phyloP scores from a whole-genome alignment of 2,329 filamentous ascomycete species.

The Sclerotinia trifoliorum region DNA sequence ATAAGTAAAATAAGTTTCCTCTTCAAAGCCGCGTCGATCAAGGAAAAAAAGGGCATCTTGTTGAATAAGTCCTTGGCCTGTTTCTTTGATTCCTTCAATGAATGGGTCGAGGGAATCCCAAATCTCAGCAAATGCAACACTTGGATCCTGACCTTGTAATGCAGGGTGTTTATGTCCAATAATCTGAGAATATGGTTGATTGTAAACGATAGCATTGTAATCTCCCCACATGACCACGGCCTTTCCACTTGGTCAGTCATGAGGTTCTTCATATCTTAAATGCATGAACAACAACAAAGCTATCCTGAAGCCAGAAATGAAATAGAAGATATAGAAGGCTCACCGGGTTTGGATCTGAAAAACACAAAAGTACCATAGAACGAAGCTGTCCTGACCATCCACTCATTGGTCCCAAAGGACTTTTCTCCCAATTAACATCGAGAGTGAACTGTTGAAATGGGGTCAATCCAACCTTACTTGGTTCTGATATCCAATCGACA shows the following conservation, averaged over 20 bases:
- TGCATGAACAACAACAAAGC: neutral
- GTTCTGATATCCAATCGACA: slow-evolving; percentile 33
- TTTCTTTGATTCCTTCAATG: slow-evolving; percentile 63
- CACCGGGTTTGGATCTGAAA: slow-evolving; percentile 67
- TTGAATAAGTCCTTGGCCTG: slow-evolving; percentile 76
- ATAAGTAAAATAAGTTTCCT: slow-evolving; percentile 83
- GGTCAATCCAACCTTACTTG: slow-evolving; percentile 24
- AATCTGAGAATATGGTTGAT: slow-evolving; percentile 66
- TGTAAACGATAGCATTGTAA: slow-evolving; percentile 64
- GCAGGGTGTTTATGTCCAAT: slow-evolving; percentile 73
- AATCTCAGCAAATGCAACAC: slow-evolving; percentile 66
- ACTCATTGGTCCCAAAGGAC: slow-evolving; percentile 67
- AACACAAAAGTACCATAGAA: slow-evolving; percentile 74
- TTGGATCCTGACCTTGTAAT: slow-evolving; percentile 55
- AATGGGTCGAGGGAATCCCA: slow-evolving; percentile 66
- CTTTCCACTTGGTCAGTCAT: slow-evolving; percentile 7
- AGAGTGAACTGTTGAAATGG: slow-evolving; percentile 38
- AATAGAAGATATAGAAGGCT: neutral
- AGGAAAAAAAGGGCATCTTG: slow-evolving; percentile 62
- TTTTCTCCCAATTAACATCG: slow-evolving; percentile 66
- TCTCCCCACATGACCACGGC: slow-evolving; percentile 76
- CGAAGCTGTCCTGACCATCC: slow-evolving; percentile 69
- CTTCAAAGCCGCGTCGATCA: slow-evolving; percentile 37
- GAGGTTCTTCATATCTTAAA: neutral
- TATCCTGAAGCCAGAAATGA: neutral